Evolutionary conservation across 2,329 filamentous ascomycete genomes (phyloP), one percentile per base, ranked within the genome.

Genomic region (Albifimbria verrucaria): DNA sequence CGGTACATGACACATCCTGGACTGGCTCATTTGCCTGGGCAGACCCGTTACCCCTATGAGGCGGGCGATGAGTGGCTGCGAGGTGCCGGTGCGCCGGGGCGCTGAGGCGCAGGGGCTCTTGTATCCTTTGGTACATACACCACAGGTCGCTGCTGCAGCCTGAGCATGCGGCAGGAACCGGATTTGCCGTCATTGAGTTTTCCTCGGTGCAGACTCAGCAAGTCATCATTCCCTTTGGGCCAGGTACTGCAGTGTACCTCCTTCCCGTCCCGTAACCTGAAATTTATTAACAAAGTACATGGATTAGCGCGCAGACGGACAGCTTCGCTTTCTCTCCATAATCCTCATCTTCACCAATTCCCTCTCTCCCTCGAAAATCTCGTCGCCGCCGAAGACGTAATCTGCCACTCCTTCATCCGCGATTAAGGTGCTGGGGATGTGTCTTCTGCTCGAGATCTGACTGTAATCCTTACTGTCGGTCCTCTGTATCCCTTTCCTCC

Each of bases 371-470:
- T 39, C 15, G 32, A 39, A 39, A 39, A 39, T 39, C 32, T 39
- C 32, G 32, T 39, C 32, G 49, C 48, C 49, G 21, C 52, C 56
- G 57, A 68, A 68, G 74, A 77, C 75, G 75, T 75, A 76, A 72
- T 77, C 75, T 72, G 73, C 74, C 74, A 63, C 70, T 77, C 75
- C 62, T 78, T 76, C 59, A 57, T 60, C 57, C 57, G 57, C 59
- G 62, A 64, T 69, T 64, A 63, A 62, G 58, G 60, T 60, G 59
- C 59, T 62, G 61, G 60, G 65, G 60, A 70, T 69, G 67, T 59
- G 61, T 66, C 55, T 55, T 54, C 55, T 39, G 32, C 32, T 39
- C 18, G 32, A 39, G 32, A 6, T 39, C 18, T 39, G 32, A 39
- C 60, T 60, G 59, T 57, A 42, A 48, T 50, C 52, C 57, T 62